Conservation (phyloP, 2,329 filamentous ascomycete species). For the Tolypocladium ovalisporum region DNA sequence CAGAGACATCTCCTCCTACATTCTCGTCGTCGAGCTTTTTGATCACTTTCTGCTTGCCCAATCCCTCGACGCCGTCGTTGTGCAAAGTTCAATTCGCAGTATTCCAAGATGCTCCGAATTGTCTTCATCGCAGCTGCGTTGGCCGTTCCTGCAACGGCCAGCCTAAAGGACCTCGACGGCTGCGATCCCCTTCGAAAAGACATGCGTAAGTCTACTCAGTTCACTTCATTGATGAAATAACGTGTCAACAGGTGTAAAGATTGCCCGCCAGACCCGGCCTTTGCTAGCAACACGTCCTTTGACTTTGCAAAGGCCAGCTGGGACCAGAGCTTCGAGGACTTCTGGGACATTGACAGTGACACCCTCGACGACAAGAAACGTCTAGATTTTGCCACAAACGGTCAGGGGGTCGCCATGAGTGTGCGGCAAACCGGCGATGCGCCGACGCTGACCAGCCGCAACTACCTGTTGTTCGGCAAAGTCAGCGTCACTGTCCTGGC, state of each 20-base stretch:
- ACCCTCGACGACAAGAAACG: slow-evolving; percentile 14
- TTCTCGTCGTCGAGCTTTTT: background rate
- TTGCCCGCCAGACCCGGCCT: slow-evolving; percentile 57
- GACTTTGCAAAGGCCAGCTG: slow-evolving; percentile 57
- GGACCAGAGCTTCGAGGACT: slow-evolving; percentile 12
- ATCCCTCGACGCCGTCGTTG: background rate
- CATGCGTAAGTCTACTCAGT: slow-evolving; percentile 6
- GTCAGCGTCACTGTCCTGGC: slow-evolving; percentile 60
- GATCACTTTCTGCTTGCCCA: background rate
- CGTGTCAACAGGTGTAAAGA: slow-evolving; percentile 5
- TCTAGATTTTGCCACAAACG: slow-evolving; percentile 13
- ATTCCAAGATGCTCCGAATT: background rate
- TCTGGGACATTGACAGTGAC: slow-evolving; percentile 22
- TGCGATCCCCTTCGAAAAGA: slow-evolving; percentile 15
- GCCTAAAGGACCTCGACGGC: slow-evolving; percentile 10
- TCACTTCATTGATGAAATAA: background rate
- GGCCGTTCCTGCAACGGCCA: slow-evolving; percentile 5
- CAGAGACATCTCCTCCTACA: background rate
- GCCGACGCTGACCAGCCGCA: slow-evolving; percentile 55
- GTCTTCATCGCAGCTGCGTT: background rate
- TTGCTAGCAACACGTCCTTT: slow-evolving; percentile 39
- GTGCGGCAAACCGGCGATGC: slow-evolving; percentile 47
- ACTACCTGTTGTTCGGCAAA: slow-evolving; percentile 79
- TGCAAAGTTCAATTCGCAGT: background rate
- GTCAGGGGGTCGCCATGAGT: slow-evolving; percentile 26